phyloP scores from a whole-genome alignment of 345 rosid species.

The Acer campestre region DNA sequence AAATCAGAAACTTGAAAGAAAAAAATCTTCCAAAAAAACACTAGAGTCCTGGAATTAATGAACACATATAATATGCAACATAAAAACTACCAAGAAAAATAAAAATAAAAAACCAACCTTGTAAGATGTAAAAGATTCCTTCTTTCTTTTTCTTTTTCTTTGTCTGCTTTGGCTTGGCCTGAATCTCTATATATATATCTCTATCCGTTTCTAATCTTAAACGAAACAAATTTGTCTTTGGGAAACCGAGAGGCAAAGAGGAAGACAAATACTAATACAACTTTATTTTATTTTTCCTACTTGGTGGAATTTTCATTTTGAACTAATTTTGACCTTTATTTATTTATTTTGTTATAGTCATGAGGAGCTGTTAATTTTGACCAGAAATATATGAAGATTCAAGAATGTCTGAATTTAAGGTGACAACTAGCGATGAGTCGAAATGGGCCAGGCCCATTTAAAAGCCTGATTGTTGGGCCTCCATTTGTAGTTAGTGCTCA shows the following conservation, averaged over 20 bases:
- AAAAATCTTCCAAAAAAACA: neutral
- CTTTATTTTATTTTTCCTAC: neutral
- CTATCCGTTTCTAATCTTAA: neutral
- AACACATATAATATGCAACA: neutral
- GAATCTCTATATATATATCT: neutral
- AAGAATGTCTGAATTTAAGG: too few relatives aligned
- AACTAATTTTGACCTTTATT: neutral
- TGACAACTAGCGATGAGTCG: too few relatives aligned
- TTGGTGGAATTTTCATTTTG: neutral
- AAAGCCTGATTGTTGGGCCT: too few relatives aligned
- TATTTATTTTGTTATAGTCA: neutral
- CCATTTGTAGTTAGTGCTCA: too few relatives aligned
- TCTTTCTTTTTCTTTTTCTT: neutral
- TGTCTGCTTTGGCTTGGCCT: neutral
- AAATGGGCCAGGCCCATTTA: too few relatives aligned
- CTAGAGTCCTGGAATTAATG: neutral
- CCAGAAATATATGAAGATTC: too few relatives aligned
- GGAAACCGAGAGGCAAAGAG: neutral
- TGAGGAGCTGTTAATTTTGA: too few relatives aligned
- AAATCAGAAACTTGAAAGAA: neutral
- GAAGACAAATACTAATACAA: neutral
- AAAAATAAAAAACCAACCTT: constrained; percentile 6
- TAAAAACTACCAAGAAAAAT: neutral
- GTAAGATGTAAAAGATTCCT: neutral
- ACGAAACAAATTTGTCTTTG: neutral